Evolutionary conservation across 2,329 filamentous ascomycete species (phyloP).

Genomic region (Epichloe brachyelytri): DNA sequence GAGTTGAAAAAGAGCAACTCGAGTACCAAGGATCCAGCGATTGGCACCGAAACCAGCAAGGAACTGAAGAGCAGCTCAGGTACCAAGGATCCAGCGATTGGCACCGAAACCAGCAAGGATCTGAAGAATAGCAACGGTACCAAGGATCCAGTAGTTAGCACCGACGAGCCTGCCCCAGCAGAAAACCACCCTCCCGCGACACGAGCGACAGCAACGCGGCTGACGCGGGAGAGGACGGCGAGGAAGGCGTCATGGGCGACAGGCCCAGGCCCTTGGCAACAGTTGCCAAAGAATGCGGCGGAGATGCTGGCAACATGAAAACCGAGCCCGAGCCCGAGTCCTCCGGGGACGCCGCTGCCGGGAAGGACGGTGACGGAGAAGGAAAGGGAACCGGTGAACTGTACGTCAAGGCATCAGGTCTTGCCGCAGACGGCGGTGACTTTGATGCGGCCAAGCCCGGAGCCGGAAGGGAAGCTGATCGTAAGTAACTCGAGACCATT

Average conservation of each 20-base stretch:
- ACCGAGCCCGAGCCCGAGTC: not conserved
- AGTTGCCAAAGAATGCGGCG: slow-evolving; percentile 21
- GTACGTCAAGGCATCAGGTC: slow-evolving; percentile 43
- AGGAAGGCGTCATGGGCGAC: slow-evolving; percentile 18
- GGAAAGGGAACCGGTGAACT: slow-evolving; percentile 39
- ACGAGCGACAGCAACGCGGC: slow-evolving; percentile 13
- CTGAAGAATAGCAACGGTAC: not conserved
- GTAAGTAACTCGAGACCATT: slow-evolving; percentile 27
- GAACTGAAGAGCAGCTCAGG: not conserved
- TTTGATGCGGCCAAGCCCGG: slow-evolving; percentile 53
- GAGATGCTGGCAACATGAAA: slow-evolving; percentile 15
- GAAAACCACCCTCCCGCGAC: slow-evolving; percentile 6
- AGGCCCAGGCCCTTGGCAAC: slow-evolving; percentile 20
- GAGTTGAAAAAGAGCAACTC: not conserved
- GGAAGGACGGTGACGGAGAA: slow-evolving; percentile 8
- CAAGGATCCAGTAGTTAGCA: not conserved
- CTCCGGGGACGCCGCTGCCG: not conserved
- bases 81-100: not conserved
- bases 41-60: not conserved
- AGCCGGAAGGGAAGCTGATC: slow-evolving; percentile 53
- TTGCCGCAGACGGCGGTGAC: slow-evolving; percentile 52
- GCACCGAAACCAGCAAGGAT: not conserved
- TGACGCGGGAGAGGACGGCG: slow-evolving; percentile 21
- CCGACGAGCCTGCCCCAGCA: not conserved
- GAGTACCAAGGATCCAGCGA: not conserved